Evolutionary conservation across 202 grass and related monocot genomes (phyloP).

Genomic region (Setaria viridis): DNA sequence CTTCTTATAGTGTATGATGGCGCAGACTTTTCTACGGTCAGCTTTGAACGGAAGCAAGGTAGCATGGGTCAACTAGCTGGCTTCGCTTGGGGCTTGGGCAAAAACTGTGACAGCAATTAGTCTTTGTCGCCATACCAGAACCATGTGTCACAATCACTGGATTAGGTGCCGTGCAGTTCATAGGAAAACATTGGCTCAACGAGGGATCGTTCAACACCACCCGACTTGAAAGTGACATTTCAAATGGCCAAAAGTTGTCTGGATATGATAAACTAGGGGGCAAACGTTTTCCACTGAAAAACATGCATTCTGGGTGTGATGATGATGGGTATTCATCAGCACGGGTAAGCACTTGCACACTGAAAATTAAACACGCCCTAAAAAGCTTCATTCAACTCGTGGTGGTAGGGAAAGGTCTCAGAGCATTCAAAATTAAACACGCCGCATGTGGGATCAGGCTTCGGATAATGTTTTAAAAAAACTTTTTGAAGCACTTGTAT

Average conservation of each 20-base stretch:
- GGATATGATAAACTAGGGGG: background rate
- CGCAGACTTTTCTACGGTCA: background rate
- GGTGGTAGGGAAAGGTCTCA: background rate
- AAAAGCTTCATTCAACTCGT: background rate
- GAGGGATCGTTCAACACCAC: constrained; percentile 23
- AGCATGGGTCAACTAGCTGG: background rate
- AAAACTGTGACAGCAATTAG: background rate
- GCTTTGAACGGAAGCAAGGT: background rate
- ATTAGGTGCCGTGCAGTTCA: background rate
- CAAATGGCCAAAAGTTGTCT: background rate
- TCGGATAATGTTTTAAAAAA: background rate
- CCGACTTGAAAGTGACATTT: constrained; percentile 3
- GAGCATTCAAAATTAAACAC: background rate
- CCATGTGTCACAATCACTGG: background rate
- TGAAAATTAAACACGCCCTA: background rate
- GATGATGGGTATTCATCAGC: background rate
- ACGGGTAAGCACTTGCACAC: background rate
- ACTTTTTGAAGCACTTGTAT: background rate
- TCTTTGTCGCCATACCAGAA: background rate
- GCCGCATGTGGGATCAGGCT: background rate
- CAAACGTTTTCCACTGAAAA: background rate
- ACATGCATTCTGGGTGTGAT: background rate
- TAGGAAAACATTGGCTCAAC: background rate
- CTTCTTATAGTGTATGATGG: background rate
- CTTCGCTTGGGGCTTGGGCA: background rate